phyloP scores from a whole-genome alignment of 2,329 filamentous ascomycete species.

The Dendryphion nanum region DNA sequence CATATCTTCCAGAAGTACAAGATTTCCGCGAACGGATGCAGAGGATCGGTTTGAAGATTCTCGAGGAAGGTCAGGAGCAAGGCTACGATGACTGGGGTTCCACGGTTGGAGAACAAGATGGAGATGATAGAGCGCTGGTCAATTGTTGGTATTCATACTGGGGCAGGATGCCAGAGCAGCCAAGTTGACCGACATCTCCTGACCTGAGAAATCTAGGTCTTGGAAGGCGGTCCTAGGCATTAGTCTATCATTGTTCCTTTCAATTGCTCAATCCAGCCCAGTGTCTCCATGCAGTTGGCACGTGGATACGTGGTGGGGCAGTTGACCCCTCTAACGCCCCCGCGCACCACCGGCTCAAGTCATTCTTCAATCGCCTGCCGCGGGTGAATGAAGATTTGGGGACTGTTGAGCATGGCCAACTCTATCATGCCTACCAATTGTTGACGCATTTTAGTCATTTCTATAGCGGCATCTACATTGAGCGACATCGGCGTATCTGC shows the following conservation, averaged over 20 bases:
- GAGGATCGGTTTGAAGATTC: constrained; percentile 49
- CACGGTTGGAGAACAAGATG: constrained; percentile 44
- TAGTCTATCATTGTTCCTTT: no score
- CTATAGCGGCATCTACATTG: constrained; percentile 13
- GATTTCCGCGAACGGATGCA: constrained; percentile 64
- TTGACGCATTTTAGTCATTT: constrained; percentile 13
- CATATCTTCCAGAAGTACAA: constrained; percentile 63
- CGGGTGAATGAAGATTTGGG: constrained; percentile 1
- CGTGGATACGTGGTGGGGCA: neutral
- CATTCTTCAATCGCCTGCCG: neutral
- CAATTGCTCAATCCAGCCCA: neutral
- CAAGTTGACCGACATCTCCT: no score
- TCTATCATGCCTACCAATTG: neutral
- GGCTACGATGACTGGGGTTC: constrained; percentile 74
- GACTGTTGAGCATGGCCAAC: neutral
- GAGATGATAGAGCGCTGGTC: constrained; percentile 49
- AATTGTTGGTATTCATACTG: constrained; percentile 71
- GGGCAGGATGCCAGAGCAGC: constrained; percentile 23
- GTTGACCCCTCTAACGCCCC: no score
- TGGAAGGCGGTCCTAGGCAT: no score
- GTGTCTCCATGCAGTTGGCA: neutral
- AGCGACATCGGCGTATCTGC: constrained; percentile 22
- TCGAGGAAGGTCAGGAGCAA: constrained; percentile 62
- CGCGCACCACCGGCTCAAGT: neutral
- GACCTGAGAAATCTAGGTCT: no score